phyloP scores from a whole-genome alignment of 805 yeast species.

The Pichia pseudocactophila region DNA sequence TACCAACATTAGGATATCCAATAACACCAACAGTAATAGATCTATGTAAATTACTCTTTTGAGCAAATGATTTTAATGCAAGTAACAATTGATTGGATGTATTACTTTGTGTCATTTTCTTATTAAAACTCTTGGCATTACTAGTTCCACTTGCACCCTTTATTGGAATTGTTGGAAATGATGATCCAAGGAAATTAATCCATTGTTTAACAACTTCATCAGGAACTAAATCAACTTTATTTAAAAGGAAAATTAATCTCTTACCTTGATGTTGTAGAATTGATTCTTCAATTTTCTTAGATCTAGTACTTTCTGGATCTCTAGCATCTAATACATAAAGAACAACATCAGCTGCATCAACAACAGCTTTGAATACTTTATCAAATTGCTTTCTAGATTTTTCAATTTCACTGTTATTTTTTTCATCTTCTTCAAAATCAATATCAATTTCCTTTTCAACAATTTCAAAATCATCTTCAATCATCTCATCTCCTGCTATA shows the following conservation, averaged over 20 bases:
- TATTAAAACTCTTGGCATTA: constrained; percentile 60
- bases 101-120: constrained; percentile 57
- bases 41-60: constrained; percentile 76
- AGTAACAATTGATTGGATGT: constrained; percentile 71
- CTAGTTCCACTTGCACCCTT: constrained; percentile 72
- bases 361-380: constrained; percentile 86
- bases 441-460: constrained; percentile 40
- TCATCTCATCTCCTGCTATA: constrained; percentile 31
- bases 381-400: constrained; percentile 87
- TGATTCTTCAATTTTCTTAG: constrained; percentile 84
- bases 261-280: constrained; percentile 73
- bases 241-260: constrained; percentile 75
- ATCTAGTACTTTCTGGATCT: constrained; percentile 93
- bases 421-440: constrained; percentile 24
- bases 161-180: constrained; percentile 89
- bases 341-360: constrained; percentile 85
- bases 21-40: constrained; percentile 90
- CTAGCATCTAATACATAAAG: constrained; percentile 94
- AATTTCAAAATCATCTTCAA: constrained; percentile 40
- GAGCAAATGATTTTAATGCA: constrained; percentile 78
- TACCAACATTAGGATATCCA: constrained; percentile 97
- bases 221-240: constrained; percentile 91
- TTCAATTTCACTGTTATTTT: constrained; percentile 44
- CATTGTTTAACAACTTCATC: constrained; percentile 75
- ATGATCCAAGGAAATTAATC: constrained; percentile 67